Evolutionary conservation across 23 red algal genomes (phyloP), one percentile per base, ranked within the genome.

Genomic region (Gracilaria gracilis): DNA sequence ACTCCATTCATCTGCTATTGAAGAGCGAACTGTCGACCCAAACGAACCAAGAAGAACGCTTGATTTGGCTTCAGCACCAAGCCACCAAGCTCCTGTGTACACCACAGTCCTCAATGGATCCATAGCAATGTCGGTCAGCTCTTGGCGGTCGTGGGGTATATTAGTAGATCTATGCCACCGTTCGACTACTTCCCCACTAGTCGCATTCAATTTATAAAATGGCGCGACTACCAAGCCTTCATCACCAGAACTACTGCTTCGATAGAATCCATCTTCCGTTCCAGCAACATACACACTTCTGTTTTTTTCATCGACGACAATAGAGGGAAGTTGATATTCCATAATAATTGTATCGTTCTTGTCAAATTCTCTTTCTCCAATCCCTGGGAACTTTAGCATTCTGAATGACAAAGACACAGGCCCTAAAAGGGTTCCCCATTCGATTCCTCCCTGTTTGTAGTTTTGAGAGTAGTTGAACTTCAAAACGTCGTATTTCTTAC

Each of bases 11-110:
- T 77, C 72, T 1, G 72, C 72, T 16, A 51, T 87, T 55, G 67
- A 87, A 24, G 64, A 72, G 42, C 35, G 84, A 51, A 57, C 42
- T 14, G 66, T 51, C 0, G 84, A 87, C 4, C 84, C 84, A 75
- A 87, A 87, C 37, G 84, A 87, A 57, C 84, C 84, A 57, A 87
- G 50, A n/a, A 87, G 67, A 57, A 75, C 84, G 49, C 69, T 87
- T 5, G 84, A 87, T 28, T 75, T 67, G 16, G 69, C 44, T 62
- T 87, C 66, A 6, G 51, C 28, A 37, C 84, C 84, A n/a, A 67
- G 61, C 40, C 51, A 59, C 87, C 87, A 90, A 20, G 76, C 75
- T 13, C 87, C 87, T 71, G 87, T 90, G 75, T 90, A 90, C 14
- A 90, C 73, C 17, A 80, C 76, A 44, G 50, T 71, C 54, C 64